Base-by-base conservation (phyloP, 305 asterid species). In the Stenogyne calaminthoides region DNA sequence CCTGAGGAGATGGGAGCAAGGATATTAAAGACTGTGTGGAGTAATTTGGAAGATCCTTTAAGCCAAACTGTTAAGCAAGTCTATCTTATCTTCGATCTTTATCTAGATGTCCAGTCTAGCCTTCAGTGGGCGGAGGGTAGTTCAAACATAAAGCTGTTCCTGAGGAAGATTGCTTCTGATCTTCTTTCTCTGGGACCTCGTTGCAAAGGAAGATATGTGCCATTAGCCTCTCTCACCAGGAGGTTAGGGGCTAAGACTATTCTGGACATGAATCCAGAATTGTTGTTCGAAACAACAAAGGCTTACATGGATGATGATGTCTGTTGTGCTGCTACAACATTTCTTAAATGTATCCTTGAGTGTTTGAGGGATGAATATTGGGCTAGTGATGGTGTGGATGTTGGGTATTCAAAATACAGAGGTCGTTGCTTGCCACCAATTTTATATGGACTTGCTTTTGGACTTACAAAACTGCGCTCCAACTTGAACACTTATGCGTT, bases 51-150 rank as follows among this genome's bases (percentile, higher is more conserved):
- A 83, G 99, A 95, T 82, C 97, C 98, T 82, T 79, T 95, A 72
- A 95, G 90, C 80, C 99, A 95, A 85, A 89, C 99, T 12, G 99
- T 95, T 69, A 95, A 89, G 78, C 99, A 95, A 86, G 97, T 87
- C 77, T 95, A 95, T 81, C 93, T 95, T 58, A 89, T 95, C 73
- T 90, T 95, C 80, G 99, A 95, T 79, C 91, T 95, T 80, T 90
- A 88, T 78, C 73, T 95, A 84, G 96, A 92, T 74, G 84, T 95
- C 78, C 92, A 88, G 76, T 82, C 89, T 59, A 84, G 82, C 79
- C 87, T 89, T 78, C 84, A 79, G 22, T 81, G 87, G 90, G 83
- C 77, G 11, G 92, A 85, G 77, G 92, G 90, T 72, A 85, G 86
- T 73, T 87, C 83, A 73, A 82, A 78, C 76, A 86, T 82, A 69